Evolutionary conservation across 164 flowering plant genomes (phyloP).

Genomic region (Berberis thunbergii): DNA sequence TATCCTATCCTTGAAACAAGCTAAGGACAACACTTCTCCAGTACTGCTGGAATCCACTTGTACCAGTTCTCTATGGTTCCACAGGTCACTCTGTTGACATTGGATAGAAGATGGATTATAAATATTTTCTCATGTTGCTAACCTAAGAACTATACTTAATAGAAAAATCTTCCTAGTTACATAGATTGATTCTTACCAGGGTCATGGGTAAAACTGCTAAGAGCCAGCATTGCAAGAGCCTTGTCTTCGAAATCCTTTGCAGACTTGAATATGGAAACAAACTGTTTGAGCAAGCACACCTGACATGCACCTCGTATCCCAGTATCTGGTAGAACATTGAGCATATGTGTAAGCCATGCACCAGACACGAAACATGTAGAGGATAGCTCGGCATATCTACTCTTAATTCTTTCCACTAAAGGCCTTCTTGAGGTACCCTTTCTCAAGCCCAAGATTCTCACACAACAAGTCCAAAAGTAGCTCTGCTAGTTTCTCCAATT

Average conservation of each 20-base stretch:
- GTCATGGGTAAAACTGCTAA: constrained; percentile 53
- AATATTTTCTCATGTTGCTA: constrained; percentile 5
- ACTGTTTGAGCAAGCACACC: constrained; percentile 52
- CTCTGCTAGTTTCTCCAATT: too few species aligned
- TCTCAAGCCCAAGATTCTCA: too few species aligned
- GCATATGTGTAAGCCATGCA: constrained; percentile 68
- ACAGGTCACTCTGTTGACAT: constrained; percentile 37
- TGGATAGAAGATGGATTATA: background rate
- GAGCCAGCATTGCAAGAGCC: constrained; percentile 64
- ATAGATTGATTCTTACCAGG: constrained; percentile 29
- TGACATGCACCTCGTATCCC: constrained; percentile 72
- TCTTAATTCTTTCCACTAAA: constrained; percentile 64
- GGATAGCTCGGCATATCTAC: constrained; percentile 40
- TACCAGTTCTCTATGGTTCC: constrained; percentile 61
- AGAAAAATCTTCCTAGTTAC: background rate
- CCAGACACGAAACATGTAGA: constrained; percentile 65
- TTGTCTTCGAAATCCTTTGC: constrained; percentile 49
- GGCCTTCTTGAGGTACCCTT: constrained; percentile 13
- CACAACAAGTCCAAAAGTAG: too few species aligned
- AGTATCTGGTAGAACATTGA: constrained; percentile 61
- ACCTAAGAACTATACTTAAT: background rate
- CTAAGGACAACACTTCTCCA: constrained; percentile 56
- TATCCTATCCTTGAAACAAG: constrained; percentile 50
- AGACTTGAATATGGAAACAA: constrained; percentile 49
- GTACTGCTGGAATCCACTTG: constrained; percentile 58